These are phyloP conservation scores for Triadica sebifera DNA, from an alignment of 345 rosid genomes.

Conservation along the genomic window DNA sequence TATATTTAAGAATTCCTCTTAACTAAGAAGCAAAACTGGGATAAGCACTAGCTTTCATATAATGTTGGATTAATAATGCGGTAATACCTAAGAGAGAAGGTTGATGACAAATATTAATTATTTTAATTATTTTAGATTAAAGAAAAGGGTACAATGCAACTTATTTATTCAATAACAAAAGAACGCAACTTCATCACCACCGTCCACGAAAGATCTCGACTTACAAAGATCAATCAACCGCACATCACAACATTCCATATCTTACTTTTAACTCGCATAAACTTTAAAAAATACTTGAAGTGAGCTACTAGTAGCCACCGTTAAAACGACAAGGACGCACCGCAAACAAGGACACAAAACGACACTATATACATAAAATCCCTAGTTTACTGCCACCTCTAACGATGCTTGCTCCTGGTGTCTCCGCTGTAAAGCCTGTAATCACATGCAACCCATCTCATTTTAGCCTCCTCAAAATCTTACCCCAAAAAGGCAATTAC, in stretches of 20 bases:
- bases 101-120: not conserved
- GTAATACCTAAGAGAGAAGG: not conserved
- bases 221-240: not conserved
- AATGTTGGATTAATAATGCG: too few species aligned
- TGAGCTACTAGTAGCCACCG: too few species aligned
- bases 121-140: not conserved
- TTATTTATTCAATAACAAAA: slow-evolving; percentile 1
- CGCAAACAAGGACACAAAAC: not conserved
- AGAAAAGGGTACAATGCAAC: not conserved
- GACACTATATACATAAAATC: slow-evolving; percentile 14
- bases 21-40: too few species aligned
- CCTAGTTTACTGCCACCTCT: not conserved
- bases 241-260: too few species aligned
- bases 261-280: too few species aligned
- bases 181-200: not conserved
- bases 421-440: slow-evolving; percentile 92
- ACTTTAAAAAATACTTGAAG: too few species aligned
- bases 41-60: too few species aligned
- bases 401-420: slow-evolving; percentile 73
- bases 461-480: too few species aligned
- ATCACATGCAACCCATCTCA: slow-evolving; percentile 10
- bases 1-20: too few species aligned
- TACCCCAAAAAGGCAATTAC: too few species aligned
- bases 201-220: slow-evolving; percentile 3
- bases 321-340: not conserved